These are phyloP conservation scores for Musa balbisiana DNA, from an alignment of 202 grass and related monocot genomes.

Conservation along the genomic window DNA sequence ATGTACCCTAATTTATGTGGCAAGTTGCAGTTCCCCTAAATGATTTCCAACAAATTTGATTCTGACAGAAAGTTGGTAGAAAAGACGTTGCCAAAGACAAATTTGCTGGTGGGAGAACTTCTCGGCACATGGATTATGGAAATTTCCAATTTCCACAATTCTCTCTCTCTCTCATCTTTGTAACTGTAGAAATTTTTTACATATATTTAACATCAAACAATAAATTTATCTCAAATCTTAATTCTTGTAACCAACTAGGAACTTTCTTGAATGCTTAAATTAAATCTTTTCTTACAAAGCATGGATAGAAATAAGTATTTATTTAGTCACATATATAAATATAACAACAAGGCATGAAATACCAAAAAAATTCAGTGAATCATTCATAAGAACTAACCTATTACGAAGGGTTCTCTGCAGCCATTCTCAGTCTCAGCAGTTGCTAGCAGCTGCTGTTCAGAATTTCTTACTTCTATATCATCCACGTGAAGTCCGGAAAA, in stretches of 20 bases:
- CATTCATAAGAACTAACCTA: conserved; percentile 41
- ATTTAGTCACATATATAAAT: neutral
- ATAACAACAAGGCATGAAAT: neutral
- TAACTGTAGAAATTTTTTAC: too few relatives aligned
- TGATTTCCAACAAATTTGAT: too few relatives aligned
- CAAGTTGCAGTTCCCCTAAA: too few relatives aligned
- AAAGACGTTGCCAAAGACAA: too few relatives aligned
- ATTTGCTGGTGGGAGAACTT: too few relatives aligned
- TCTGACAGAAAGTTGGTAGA: too few relatives aligned
- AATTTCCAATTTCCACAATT: too few relatives aligned
- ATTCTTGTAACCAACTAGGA: neutral
- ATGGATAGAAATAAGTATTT: neutral
- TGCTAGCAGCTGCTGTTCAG: conserved; percentile 48
- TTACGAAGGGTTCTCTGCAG: conserved; percentile 77
- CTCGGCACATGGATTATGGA: too few relatives aligned
- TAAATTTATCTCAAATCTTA: neutral
- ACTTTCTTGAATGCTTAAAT: neutral
- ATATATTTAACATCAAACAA: too few relatives aligned
- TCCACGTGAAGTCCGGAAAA: conserved; percentile 49
- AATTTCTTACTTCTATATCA: conserved; percentile 25
- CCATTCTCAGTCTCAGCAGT: conserved; percentile 70
- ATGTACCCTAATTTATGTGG: too few relatives aligned
- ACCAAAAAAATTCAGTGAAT: neutral
- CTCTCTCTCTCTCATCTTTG: too few relatives aligned
- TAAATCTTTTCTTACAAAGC: neutral